Base-by-base conservation (phyloP, 148 eudicot genomes). In the Agrostemma githago region DNA sequence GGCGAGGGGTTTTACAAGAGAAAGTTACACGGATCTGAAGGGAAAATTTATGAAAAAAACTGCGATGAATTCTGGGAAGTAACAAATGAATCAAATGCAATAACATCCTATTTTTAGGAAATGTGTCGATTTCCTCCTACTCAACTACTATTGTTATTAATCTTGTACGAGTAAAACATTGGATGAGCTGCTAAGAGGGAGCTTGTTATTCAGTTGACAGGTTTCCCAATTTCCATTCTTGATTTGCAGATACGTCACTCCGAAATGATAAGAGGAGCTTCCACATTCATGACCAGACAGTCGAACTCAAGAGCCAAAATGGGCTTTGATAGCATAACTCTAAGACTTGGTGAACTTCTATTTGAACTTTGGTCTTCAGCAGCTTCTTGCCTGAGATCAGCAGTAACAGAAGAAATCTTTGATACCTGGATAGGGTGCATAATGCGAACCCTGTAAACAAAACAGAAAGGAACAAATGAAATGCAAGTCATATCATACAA, bases 251-350 rank as follows among this genome's bases (percentile, higher is more conserved):
- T 48, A 51, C 56, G 54, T 78, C 62, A 74, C 19, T 84, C 64
- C 5, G 88, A 77, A 71, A 88, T 70, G 17, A 87, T 37, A 4
- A 71, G 74, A 9, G 97, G 98, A 76, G 92, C 88, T 63, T 89
- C 88, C 71, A 94, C 98, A 81, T 80, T 83, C 97, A 94, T 91
- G 73, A 81, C 76, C 72, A 94, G 79, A 79, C 82, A 80, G 68
- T 79, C 87, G 79, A 94, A 91, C 80, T 91, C 87, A 78, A 94
- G 78, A 43, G 98, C 93, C 76, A 94, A 77, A 39, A 94, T 72
- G 15, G 98, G 98, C 82, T 86, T 94, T 3, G 98, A 94, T 72
- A 89, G 82, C 95, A 94, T 83, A 40, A 94, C 88, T 3, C 86
- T 73, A 57, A 87, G 75, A 86, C 90, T 85, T 56, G 87, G 84